phyloP scores from a whole-genome alignment of 257 asterid genomes.

The Rehmannia glutinosa region DNA sequence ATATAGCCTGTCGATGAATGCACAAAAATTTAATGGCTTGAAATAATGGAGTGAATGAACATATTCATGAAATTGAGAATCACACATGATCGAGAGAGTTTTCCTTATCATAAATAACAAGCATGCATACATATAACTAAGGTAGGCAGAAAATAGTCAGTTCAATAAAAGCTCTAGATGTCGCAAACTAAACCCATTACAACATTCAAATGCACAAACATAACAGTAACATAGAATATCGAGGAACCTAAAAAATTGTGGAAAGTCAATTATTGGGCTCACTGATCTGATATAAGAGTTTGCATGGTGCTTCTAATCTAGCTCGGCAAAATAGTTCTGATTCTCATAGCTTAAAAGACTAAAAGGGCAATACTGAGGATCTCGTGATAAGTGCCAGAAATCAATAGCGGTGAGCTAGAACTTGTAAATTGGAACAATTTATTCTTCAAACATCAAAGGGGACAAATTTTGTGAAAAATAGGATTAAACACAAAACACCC shows the following conservation, averaged over 20 bases:
- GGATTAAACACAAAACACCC: too few species aligned
- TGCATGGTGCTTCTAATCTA: too few species aligned
- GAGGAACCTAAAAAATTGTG: too few species aligned
- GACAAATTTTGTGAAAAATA: too few species aligned
- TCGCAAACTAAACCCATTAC: too few species aligned
- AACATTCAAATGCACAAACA: too few species aligned
- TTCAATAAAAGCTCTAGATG: too few species aligned
- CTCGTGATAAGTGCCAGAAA: not conserved
- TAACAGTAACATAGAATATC: too few species aligned
- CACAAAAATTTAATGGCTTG: not conserved
- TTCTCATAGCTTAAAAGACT: not conserved
- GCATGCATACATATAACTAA: not conserved
- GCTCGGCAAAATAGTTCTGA: not conserved
- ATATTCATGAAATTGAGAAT: not conserved
- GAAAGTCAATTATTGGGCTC: not conserved
- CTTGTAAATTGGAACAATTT: too few species aligned
- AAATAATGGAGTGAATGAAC: not conserved
- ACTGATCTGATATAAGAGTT: not conserved
- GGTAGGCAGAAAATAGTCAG: not conserved
- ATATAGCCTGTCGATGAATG: constrained; percentile 61
- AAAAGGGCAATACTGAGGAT: not conserved
- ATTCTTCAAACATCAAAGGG: too few species aligned
- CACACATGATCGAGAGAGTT: not conserved
- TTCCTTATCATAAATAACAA: not conserved
- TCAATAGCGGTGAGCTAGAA: not conserved